Conservation (phyloP, 1,284 basidiomycete species). For the Microbotryum violaceum region DNA sequence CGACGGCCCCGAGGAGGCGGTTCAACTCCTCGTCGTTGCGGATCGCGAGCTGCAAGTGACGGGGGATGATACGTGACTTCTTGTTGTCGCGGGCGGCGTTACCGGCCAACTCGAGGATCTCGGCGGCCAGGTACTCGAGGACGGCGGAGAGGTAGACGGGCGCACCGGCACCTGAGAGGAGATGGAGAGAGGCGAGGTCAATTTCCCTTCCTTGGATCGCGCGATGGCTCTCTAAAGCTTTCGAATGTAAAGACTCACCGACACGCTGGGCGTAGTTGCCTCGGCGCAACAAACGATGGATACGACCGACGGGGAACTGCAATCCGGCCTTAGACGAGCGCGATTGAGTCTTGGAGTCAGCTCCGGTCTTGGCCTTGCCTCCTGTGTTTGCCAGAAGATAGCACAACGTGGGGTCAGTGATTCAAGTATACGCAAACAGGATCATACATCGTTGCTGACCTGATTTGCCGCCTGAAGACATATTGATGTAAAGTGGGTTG, state of each 20-base stretch:
- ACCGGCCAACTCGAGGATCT: slow-evolving; percentile 79
- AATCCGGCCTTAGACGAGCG: slow-evolving; percentile 70
- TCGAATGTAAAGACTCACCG: slow-evolving; percentile 48
- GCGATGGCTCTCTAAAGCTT: no score
- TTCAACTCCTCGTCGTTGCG: slow-evolving; percentile 45
- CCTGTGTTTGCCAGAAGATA: slow-evolving; percentile 26
- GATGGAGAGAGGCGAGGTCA: neutral
- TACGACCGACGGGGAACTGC: slow-evolving; percentile 77
- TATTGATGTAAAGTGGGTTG: slow-evolving; percentile 39
- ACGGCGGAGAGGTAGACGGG: slow-evolving; percentile 78
- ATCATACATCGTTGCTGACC: no score
- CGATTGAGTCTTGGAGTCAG: slow-evolving; percentile 48
- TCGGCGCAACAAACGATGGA: slow-evolving; percentile 61
- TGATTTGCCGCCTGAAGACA: slow-evolving; percentile 55
- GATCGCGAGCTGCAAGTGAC: slow-evolving; percentile 84
- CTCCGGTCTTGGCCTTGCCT: slow-evolving; percentile 52
- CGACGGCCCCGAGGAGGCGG: slow-evolving; percentile 71
- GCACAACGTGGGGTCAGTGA: no score
- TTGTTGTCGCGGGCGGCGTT: slow-evolving; percentile 67
- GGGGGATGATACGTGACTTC: slow-evolving; percentile 84
- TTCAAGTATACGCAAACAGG: no score
- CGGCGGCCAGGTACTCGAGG: slow-evolving; percentile 75
- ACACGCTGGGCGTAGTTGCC: slow-evolving; percentile 53
- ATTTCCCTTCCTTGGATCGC: neutral
- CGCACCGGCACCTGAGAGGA: slow-evolving; percentile 44